Conservation (phyloP, 345 rosid species). For the Tarenaya hassleriana region DNA sequence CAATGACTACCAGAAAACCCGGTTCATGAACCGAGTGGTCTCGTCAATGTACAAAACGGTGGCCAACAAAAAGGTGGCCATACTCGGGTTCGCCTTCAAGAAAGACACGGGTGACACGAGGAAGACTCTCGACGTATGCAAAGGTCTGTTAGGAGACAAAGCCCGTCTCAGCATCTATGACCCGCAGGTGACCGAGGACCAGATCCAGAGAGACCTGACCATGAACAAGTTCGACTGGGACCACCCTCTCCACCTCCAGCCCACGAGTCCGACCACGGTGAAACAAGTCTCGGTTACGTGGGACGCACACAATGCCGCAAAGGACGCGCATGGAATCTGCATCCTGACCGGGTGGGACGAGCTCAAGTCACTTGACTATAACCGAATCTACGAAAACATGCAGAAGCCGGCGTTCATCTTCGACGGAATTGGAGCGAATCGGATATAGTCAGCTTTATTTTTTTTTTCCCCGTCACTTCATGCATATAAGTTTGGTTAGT, state of each 20-base stretch:
- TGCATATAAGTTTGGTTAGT: too few relatives aligned
- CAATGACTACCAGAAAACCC: conserved; percentile 69
- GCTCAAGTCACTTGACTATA: conserved; percentile 57
- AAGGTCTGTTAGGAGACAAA: conserved; percentile 77
- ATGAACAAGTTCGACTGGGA: conserved; percentile 80
- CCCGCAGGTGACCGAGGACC: conserved; percentile 72
- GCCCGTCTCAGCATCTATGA: conserved; percentile 69
- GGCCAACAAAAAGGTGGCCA: conserved; percentile 62
- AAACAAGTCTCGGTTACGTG: conserved; percentile 54
- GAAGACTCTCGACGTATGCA: conserved; percentile 84
- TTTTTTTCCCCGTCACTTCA: too few relatives aligned
- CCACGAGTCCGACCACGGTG: conserved; percentile 55
- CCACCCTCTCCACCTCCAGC: conserved; percentile 71
- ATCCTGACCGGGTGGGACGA: conserved; percentile 77
- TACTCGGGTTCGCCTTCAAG: conserved; percentile 72
- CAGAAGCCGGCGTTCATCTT: conserved; percentile 69
- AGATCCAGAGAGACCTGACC: conserved; percentile 70
- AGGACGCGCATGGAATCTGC: conserved; percentile 64
- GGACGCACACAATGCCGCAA: conserved; percentile 62
- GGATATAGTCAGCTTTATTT: conserved; percentile 67
- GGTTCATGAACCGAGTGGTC: conserved; percentile 71
- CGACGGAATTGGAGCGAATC: conserved; percentile 49
- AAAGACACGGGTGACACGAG: conserved; percentile 79
- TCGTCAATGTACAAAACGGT: conserved; percentile 78
- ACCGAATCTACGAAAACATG: conserved; percentile 57